phyloP scores from a whole-genome alignment of 75 land plant genomes.

The Sequoiadendron giganteum region DNA sequence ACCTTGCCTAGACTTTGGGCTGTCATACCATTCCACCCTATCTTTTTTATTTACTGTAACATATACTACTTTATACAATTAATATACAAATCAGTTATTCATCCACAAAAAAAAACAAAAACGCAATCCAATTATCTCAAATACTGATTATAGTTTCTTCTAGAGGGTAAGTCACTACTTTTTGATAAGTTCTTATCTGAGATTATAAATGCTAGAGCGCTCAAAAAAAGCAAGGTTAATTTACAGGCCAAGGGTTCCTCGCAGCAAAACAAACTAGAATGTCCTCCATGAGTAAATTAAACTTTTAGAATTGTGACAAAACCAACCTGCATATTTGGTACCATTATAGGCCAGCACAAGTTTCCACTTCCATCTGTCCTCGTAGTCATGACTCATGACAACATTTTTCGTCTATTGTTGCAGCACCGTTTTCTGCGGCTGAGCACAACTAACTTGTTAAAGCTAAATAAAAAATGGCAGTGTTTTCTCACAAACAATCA shows the following conservation, averaged over 20 bases:
- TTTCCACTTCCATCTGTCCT: constrained; percentile 48
- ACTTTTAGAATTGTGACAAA: not conserved
- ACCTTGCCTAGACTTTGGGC: no score
- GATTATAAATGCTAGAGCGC: not conserved
- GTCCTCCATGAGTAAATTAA: not conserved
- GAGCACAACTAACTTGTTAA: not conserved
- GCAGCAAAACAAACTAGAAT: not conserved
- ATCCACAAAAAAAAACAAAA: no score
- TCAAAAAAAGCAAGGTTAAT: not conserved
- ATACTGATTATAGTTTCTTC: no score
- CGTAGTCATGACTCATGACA: not conserved
- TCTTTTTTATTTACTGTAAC: no score
- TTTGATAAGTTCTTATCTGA: not conserved
- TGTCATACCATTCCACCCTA: no score
- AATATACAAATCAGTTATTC: no score
- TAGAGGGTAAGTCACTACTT: not conserved
- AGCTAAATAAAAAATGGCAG: not conserved
- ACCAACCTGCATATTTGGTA: constrained; percentile 50
- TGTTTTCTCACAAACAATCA: not conserved
- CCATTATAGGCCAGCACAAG: constrained; percentile 79
- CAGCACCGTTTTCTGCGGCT: not conserved
- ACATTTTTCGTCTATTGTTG: not conserved
- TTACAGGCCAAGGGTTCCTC: not conserved
- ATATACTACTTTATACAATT: no score
- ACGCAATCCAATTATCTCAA: no score